phyloP scores from a whole-genome alignment of 495 filamentous ascomycete genomes.

The Tuber aestivum region DNA sequence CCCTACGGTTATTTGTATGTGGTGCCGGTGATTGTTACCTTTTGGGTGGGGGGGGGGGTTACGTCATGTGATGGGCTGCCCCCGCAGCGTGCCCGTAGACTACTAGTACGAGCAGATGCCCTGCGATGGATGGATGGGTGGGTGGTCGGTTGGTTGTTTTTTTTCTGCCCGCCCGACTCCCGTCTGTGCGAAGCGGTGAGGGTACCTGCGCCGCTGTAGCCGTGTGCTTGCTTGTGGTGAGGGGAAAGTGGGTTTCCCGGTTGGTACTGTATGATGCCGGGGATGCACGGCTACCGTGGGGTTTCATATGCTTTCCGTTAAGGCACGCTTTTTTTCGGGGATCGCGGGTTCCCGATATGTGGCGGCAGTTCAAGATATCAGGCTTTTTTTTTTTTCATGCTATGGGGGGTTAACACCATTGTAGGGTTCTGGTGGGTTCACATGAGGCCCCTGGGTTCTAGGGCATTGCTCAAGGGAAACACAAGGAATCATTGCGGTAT shows the following conservation, averaged over 20 bases:
- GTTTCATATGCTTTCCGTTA: background rate
- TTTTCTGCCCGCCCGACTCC: background rate
- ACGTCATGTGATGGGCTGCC: background rate
- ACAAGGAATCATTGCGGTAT: background rate
- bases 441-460: background rate
- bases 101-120: too few relatives aligned
- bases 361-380: background rate
- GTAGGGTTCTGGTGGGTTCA: background rate
- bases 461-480: background rate
- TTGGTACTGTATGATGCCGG: background rate
- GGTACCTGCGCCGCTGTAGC: background rate
- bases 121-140: background rate
- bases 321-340: background rate
- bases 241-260: background rate
- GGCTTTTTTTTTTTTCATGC: background rate
- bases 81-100: too few relatives aligned
- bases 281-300: background rate
- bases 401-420: background rate
- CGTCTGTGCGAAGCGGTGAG: background rate
- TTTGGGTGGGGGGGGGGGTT: background rate
- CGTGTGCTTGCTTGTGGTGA: background rate
- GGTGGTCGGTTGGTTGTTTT: too few relatives aligned
- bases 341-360: background rate
- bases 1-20: background rate
- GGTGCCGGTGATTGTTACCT: background rate